Evolutionary conservation across 495 filamentous ascomycete species (phyloP).

Genomic region (Lasiosphaeria ovina): DNA sequence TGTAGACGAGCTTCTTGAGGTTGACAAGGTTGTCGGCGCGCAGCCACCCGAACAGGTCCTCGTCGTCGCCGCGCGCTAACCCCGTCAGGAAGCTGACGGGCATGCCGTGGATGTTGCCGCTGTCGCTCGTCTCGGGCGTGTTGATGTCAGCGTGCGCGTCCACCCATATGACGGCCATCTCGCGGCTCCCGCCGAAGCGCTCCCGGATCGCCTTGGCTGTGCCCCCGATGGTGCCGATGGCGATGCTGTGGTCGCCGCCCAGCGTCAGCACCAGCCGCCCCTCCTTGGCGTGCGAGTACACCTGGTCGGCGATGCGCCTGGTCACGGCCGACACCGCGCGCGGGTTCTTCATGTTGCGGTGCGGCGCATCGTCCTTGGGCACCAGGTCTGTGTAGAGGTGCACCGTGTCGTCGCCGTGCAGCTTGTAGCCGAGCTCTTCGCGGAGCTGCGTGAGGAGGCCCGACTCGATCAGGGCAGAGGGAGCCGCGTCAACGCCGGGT

Average conservation of each 20-base stretch:
- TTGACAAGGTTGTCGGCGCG: slow-evolving; percentile 56
- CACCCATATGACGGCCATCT: slow-evolving; percentile 96
- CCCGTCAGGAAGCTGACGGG: slow-evolving; percentile 90
- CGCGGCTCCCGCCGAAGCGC: slow-evolving; percentile 59
- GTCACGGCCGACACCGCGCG: slow-evolving; percentile 88
- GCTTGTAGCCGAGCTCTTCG: slow-evolving; percentile 81
- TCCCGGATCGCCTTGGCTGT: slow-evolving; percentile 81
- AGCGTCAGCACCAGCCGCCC: slow-evolving; percentile 90
- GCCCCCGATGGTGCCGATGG: slow-evolving; percentile 87
- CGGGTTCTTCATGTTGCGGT: slow-evolving; percentile 91
- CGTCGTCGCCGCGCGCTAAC: slow-evolving; percentile 68
- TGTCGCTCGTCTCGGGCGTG: slow-evolving; percentile 81
- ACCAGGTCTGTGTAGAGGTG: slow-evolving; percentile 79
- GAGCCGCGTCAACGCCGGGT: slow-evolving; percentile 87
- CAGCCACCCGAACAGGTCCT: slow-evolving; percentile 86
- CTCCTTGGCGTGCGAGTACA: slow-evolving; percentile 80
- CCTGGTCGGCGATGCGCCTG: slow-evolving; percentile 71
- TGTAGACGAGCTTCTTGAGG: slow-evolving; percentile 90
- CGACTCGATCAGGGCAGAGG: slow-evolving; percentile 83
- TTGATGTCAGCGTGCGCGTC: slow-evolving; percentile 99
- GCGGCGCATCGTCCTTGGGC: slow-evolving; percentile 69
- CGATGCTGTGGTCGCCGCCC: slow-evolving; percentile 94
- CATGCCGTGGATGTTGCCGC: slow-evolving; percentile 98
- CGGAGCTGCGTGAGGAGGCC: slow-evolving; percentile 82
- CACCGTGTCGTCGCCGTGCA: slow-evolving; percentile 80